phyloP scores from a whole-genome alignment of 306 rosid species.

The Lablab purpureus region DNA sequence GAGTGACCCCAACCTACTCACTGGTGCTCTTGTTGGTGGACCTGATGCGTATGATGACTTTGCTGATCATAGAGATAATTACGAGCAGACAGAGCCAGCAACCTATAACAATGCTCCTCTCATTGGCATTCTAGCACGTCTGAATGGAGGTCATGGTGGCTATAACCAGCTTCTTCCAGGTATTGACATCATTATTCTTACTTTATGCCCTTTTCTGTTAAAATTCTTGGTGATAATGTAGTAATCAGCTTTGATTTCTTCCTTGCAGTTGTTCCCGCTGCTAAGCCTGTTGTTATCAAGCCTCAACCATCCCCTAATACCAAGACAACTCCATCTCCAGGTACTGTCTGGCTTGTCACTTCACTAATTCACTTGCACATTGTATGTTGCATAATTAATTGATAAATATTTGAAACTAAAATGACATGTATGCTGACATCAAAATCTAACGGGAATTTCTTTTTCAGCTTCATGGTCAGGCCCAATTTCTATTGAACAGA shows the following conservation, averaged over 20 bases:
- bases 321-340: slow-evolving; percentile 74
- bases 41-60: slow-evolving; percentile 98
- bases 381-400: background rate
- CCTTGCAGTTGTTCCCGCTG: slow-evolving; percentile 63
- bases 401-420: background rate
- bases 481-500: slow-evolving; percentile 71
- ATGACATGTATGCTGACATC: slow-evolving; percentile 2
- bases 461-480: slow-evolving; percentile 69
- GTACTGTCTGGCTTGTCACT: slow-evolving; percentile 46
- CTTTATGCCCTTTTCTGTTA: background rate
- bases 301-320: slow-evolving; percentile 58
- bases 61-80: slow-evolving; percentile 93
- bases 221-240: background rate
- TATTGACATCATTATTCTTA: slow-evolving; percentile 36
- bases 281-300: slow-evolving; percentile 56
- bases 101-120: slow-evolving; percentile 99
- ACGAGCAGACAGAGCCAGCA: slow-evolving; percentile 98
- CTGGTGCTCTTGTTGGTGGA: slow-evolving; percentile 95
- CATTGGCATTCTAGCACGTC: slow-evolving; percentile 83
- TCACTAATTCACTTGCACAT: slow-evolving; percentile 27
- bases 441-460: slow-evolving; percentile 43
- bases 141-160: slow-evolving; percentile 68
- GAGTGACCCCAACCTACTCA: slow-evolving; percentile 83
- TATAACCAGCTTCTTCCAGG: slow-evolving; percentile 97
- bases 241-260: slow-evolving; percentile 25